Percentiles rank a stretch among this genome's conserved stretches.
These are phyloP conservation scores for Candida buenavistaensis DNA, from an alignment of 1,139 yeast genomes.

Conservation along the genomic window DNA sequence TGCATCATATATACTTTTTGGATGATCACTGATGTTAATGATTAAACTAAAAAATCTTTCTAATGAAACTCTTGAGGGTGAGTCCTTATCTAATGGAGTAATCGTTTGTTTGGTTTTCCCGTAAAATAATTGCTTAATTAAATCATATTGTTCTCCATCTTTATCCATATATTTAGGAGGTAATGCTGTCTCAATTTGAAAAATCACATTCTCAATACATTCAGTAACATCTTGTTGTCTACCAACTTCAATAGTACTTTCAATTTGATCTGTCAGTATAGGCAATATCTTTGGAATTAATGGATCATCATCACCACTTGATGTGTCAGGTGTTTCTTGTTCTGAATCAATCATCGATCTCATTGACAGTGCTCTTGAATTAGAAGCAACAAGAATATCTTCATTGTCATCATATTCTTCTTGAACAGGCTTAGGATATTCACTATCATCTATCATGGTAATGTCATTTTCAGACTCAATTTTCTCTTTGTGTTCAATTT, in stretches of 20 bases:
- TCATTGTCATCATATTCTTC: constrained; percentile 1
- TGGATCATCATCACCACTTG: constrained; percentile 7
- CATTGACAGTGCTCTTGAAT: not conserved
- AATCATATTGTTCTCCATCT: constrained; percentile 81
- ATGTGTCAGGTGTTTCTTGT: constrained; percentile 7
- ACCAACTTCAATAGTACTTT: constrained; percentile 74
- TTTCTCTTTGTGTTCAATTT: constrained; percentile 1
- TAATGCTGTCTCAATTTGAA: constrained; percentile 88
- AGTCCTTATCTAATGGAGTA: constrained; percentile 26
- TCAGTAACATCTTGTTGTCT: constrained; percentile 97
- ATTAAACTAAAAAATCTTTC: constrained; percentile 81
- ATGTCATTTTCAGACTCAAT: constrained; percentile 7
- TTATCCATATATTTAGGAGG: constrained; percentile 64
- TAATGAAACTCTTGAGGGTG: constrained; percentile 54
- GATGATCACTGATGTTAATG: constrained; percentile 85
- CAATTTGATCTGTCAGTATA: constrained; percentile 64
- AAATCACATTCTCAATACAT: constrained; percentile 92
- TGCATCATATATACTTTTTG: constrained; percentile 87
- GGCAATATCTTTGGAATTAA: constrained; percentile 25
- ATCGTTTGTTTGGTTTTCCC: constrained; percentile 58
- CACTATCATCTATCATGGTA: constrained; percentile 11
- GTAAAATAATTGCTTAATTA: constrained; percentile 75
- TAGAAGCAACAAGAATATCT: not conserved
- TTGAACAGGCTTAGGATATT: constrained; percentile 9
- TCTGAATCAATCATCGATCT: constrained; percentile 6